Conservation (phyloP, 2,329 filamentous ascomycete species). For the Colletotrichum gloeosporioides region DNA sequence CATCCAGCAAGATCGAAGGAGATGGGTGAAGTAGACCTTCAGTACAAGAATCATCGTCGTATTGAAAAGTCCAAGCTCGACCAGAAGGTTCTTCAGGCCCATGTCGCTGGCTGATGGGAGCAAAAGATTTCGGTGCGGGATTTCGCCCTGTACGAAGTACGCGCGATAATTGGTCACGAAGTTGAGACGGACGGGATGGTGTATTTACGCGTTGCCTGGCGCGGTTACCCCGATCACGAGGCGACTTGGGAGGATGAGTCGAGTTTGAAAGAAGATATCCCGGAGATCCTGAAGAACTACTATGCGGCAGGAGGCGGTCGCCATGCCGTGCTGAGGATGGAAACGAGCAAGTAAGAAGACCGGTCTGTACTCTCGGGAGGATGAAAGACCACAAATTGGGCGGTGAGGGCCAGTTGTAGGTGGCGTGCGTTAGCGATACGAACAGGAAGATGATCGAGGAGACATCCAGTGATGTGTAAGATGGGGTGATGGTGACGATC, state of each 20-base stretch:
- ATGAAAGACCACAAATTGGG: background rate
- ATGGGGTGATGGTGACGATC: background rate
- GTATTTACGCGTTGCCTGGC: background rate
- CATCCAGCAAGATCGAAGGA: background rate
- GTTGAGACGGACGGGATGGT: background rate
- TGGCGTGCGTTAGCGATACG: background rate
- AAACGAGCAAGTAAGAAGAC: background rate
- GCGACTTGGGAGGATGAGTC: background rate
- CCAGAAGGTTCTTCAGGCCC: background rate
- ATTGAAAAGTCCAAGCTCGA: background rate
- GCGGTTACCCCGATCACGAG: background rate
- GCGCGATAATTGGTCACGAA: background rate
- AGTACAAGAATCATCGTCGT: background rate
- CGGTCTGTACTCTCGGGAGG: background rate
- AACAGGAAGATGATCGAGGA: background rate
- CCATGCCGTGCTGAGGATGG: background rate
- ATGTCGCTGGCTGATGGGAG: background rate
- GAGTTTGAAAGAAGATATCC: background rate
- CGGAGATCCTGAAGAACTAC: background rate
- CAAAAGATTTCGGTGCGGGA: background rate
- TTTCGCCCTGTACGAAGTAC: background rate
- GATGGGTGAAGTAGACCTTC: background rate
- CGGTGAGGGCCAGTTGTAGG: background rate
- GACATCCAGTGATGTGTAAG: background rate
- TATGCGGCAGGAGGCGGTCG: background rate